Base-by-base conservation (phyloP, 495 filamentous ascomycete species). In the Penicillium cataractarum region DNA sequence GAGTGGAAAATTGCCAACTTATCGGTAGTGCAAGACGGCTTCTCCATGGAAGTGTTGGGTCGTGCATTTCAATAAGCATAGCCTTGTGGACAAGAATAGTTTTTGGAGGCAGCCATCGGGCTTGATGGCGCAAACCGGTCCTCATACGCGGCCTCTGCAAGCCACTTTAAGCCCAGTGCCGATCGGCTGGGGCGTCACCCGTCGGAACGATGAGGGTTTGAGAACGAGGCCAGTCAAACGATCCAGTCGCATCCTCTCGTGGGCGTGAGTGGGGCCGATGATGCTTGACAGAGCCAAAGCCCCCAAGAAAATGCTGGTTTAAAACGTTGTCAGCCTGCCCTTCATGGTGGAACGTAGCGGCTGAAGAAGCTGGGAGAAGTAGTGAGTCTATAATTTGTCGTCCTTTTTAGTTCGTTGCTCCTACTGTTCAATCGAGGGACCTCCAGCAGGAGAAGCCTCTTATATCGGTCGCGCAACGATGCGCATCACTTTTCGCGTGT, bases 401-500 rank as follows among this genome's bases (percentile, higher is more conserved):
- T 49, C 40, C 46, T 49, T 48, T n/a, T n/a, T n/a, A n/a, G n/a
- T n/a, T n/a, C n/a, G 46, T 12, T 27, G 22, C 24, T 27, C 10
- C 22, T 24, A 26, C 24, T 37, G 35, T 17, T 12, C 2, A 26
- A 39, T 15, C 35, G 35, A 39, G 35, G 35, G 13, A 39, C 3
- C 42, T 24, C 42, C 42, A 22, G 19, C 9, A 22, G 42, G 42
- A 46, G 42, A 46, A 46, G 19, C 21, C 42, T 13, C 12, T 7
- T 9, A 7, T 17, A 27, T 29, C 21, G 24, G 24, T 29, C 46
- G 22, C 46, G 46, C 24, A 62, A 63, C 29, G 37, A 71, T 71
- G 68, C 55, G 58, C 46, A 35, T 59, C 37, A 46, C 61, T 40
- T 49, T 58, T 52, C 68, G 68, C 42, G 58, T 61, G 19, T 53